A percentile compares a stretch with the other conserved stretches of the same genome.
Evolutionary conservation across 108 stramenopile genomes (phyloP).

Genomic region (Cyclostephanos invisitatus): DNA sequence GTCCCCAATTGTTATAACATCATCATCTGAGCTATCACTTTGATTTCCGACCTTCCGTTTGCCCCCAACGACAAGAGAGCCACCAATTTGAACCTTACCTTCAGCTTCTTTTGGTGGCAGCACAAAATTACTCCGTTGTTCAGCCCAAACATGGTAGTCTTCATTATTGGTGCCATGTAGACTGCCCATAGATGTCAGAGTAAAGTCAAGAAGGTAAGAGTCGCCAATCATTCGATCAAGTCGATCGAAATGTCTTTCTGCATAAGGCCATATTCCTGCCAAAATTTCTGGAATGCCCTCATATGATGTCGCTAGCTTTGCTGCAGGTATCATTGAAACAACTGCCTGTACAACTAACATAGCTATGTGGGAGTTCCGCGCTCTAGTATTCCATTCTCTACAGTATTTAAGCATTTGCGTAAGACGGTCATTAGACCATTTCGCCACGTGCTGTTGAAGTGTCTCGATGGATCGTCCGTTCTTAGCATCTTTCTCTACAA

Average conservation of each 20-base stretch:
- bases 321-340: conserved; percentile 66
- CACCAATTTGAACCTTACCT: conserved; percentile 80
- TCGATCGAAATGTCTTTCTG: conserved; percentile 88
- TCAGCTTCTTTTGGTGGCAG: conserved; percentile 73
- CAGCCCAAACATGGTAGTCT: conserved; percentile 60
- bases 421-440: conserved; percentile 68
- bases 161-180: conserved; percentile 47
- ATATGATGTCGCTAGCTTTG: conserved; percentile 52
- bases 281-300: conserved; percentile 77
- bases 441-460: conserved; percentile 65
- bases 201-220: conserved; percentile 78
- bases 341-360: conserved; percentile 76
- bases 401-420: conserved; percentile 83
- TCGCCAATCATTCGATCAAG: conserved; percentile 72
- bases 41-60: conserved; percentile 29
- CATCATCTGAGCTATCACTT: conserved; percentile 39
- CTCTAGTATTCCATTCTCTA: conserved; percentile 88
- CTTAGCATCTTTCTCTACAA: conserved; percentile 71
- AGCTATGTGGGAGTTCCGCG: conserved; percentile 78
- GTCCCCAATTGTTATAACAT: conserved; percentile 78
- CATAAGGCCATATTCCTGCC: conserved; percentile 81
- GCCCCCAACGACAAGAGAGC: conserved; percentile 60
- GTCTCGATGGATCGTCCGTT: conserved; percentile 45
- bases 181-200: conserved; percentile 70
- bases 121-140: conserved; percentile 59